Percentiles rank a stretch among this genome's conserved stretches.
phyloP scores from a whole-genome alignment of 371 early-diverging fungal genomes.

The Blakeslea trispora region DNA sequence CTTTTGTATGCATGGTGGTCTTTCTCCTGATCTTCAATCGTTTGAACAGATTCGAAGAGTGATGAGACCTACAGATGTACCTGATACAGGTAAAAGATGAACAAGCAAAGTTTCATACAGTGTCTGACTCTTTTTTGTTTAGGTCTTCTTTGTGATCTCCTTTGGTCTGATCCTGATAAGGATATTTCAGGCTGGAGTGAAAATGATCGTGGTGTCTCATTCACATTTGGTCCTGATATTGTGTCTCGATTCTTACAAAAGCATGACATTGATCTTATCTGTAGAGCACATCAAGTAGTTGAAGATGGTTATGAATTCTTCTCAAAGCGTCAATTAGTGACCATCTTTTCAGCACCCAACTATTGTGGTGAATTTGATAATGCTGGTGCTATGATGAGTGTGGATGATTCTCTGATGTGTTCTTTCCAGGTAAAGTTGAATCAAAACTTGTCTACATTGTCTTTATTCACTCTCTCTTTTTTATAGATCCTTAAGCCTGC shows the following conservation, averaged over 20 bases:
- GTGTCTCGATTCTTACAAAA: conserved; percentile 84
- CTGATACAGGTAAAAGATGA: conserved; percentile 72
- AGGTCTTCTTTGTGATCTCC: conserved; percentile 78
- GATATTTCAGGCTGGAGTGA: conserved; percentile 86
- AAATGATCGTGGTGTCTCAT: conserved; percentile 96
- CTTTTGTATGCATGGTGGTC: conserved; percentile 98
- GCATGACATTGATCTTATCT: conserved; percentile 90
- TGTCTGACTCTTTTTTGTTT: conserved; percentile 1
- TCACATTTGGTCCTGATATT: conserved; percentile 87
- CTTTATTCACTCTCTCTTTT: conserved; percentile 32
- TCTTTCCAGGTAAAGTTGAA: conserved; percentile 66
- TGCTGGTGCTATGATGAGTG: conserved; percentile 92
- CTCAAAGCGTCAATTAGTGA: conserved; percentile 89
- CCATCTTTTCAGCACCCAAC: conserved; percentile 96
- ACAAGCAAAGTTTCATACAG: neutral
- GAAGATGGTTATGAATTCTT: conserved; percentile 99
- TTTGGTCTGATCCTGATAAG: conserved; percentile 88
- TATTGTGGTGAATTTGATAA: conserved; percentile 99
- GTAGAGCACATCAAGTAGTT: conserved; percentile 97
- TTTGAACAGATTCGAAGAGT: conserved; percentile 96
- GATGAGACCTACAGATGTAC: conserved; percentile 94
- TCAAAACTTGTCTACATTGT: neutral
- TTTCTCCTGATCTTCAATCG: conserved; percentile 89
- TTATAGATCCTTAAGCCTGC: conserved; percentile 22
- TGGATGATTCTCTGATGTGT: conserved; percentile 90